Base-by-base conservation (phyloP, 2,329 filamentous ascomycete genomes). In the Intubia oerlemansii region DNA sequence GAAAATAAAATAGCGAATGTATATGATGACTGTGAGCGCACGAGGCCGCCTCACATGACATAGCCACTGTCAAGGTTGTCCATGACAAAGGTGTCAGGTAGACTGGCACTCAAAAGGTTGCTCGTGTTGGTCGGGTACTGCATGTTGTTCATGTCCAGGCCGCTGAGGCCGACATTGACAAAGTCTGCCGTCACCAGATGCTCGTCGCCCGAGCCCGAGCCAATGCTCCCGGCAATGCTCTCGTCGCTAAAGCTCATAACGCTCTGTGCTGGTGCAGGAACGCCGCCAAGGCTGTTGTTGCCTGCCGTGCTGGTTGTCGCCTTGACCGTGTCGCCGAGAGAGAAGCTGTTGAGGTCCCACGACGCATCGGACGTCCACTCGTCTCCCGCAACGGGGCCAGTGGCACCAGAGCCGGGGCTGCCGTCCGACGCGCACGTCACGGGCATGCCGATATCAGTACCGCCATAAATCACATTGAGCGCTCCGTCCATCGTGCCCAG, bases 401-500 rank as follows among this genome's bases (percentile, higher is more conserved):
- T n/a, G n/a, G n/a, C n/a, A n/a, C n/a, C n/a, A n/a, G n/a, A n/a
- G n/a, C n/a, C n/a, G n/a, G n/a, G n/a, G n/a, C n/a, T n/a, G n/a
- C n/a, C n/a, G n/a, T n/a, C n/a, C n/a, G 49, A 52, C 0, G 54
- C 43, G 12, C 58, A 49, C 9, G 58, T 49, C 14, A 59, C 53
- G 6, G 31, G 28, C 18, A 59, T 45, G 4, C 51, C 52, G 35
- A 54, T 49, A 25, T 56, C 57, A 8, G 62, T 59, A 0, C 75
- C 75, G 21, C 76, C 77, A 39, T 82, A 82, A 31, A 81, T 80
- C 23, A 72, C 73, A 43, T 81, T 67, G 38, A 74, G 64, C 1
- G 79, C 79, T 20, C 71, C 71, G 40, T 91, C 81, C 46, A 91
- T 69, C 14, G 73, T 74, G 4, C 75, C 72, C 2, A 91, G 59